Conservation (phyloP, 257 asterid genomes). For the Craterostigma plantagineum region DNA sequence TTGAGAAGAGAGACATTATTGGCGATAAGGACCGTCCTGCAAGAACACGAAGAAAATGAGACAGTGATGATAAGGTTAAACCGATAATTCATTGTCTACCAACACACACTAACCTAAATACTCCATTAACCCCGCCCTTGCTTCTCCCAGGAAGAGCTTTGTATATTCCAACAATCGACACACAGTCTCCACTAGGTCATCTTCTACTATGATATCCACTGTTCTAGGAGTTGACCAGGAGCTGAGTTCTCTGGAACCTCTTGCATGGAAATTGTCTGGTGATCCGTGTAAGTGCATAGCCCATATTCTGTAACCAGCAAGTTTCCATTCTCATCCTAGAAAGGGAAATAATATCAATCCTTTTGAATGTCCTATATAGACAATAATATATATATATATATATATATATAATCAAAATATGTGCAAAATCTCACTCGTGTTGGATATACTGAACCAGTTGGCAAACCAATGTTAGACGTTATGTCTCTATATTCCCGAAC, state of each 20-base stretch:
- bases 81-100: neutral
- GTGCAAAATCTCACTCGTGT: conserved; percentile 47
- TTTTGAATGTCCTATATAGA: conserved; percentile 2
- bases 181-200: conserved; percentile 96
- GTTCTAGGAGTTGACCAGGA: conserved; percentile 95
- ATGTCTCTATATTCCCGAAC: conserved; percentile 81
- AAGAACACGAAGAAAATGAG: conserved; percentile 8
- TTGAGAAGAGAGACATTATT: conserved; percentile 79
- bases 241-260: conserved; percentile 95
- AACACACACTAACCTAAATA: conserved; percentile 45
- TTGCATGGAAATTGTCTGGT: conserved; percentile 89
- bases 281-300: conserved; percentile 74
- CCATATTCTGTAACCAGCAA: conserved; percentile 87
- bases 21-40: conserved; percentile 88
- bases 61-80: neutral
- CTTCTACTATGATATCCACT: conserved; percentile 79
- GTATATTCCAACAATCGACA: conserved; percentile 85
- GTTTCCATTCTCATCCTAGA: conserved; percentile 80
- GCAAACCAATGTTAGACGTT: conserved; percentile 83
- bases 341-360: conserved; percentile 7
- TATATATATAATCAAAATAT: neutral
- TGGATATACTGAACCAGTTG: conserved; percentile 93
- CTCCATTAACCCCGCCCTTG: conserved; percentile 88
- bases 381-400: neutral
- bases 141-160: conserved; percentile 86